Conservation (phyloP, 1,284 basidiomycete genomes). For the Ustilago cynodontis region DNA sequence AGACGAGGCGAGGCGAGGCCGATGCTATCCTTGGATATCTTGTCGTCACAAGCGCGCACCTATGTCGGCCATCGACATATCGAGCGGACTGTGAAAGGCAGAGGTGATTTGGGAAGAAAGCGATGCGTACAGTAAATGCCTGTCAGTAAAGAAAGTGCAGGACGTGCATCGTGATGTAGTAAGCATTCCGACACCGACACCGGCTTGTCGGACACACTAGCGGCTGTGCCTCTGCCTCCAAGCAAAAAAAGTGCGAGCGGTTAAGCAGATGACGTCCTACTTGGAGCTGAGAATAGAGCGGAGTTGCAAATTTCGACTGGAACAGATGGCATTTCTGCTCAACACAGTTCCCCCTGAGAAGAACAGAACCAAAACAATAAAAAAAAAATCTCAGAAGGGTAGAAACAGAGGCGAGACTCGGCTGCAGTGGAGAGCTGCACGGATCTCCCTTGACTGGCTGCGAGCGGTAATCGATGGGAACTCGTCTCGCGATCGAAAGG, state of each 20-base stretch:
- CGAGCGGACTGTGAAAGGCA: neutral
- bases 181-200: conserved; percentile 27
- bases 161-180: conserved; percentile 23
- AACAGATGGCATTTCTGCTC: neutral
- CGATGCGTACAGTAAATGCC: neutral
- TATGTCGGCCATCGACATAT: conserved; percentile 2
- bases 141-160: conserved; percentile 1
- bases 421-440: conserved; percentile 10
- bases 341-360: neutral
- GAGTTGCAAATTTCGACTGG: conserved; percentile 2
- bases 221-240: neutral
- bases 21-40: neutral
- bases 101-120: neutral
- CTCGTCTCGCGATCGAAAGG: conserved; percentile 29
- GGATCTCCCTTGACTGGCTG: conserved; percentile 4
- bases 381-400: too few species aligned
- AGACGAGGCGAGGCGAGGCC: neutral
- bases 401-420: conserved; percentile 4
- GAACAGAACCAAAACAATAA: too few species aligned
- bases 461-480: conserved; percentile 10
- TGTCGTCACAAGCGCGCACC: neutral
- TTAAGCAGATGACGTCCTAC: neutral
- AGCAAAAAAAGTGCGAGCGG: neutral
- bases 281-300: conserved; percentile 3
- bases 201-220: neutral